These are phyloP conservation scores for Flaveria floridana DNA, from an alignment of 140 eudicot species.

Conservation along the genomic window DNA sequence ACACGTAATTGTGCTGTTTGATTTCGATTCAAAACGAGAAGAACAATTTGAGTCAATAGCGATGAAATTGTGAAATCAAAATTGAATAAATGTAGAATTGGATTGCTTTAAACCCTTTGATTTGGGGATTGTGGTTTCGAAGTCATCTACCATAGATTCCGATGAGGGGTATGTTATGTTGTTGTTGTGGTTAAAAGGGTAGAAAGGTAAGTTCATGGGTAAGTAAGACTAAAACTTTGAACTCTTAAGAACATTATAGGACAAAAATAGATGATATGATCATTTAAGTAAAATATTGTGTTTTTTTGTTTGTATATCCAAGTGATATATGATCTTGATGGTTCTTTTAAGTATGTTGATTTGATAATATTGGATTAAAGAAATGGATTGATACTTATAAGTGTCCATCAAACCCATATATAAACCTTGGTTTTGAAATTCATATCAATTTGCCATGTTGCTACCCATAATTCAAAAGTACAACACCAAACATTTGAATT, in stretches of 20 bases:
- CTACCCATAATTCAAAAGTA: neutral
- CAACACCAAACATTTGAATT: neutral
- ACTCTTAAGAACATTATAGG: neutral
- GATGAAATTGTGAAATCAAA: neutral
- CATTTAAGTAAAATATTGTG: neutral
- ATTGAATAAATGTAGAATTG: slow-evolving; percentile 22
- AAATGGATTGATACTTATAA: neutral
- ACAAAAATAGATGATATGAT: neutral
- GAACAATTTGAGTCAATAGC: neutral
- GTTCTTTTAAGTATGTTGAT: neutral
- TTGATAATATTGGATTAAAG: neutral
- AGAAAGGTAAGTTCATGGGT: slow-evolving; percentile 3
- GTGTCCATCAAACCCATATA: neutral
- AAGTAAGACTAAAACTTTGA: neutral
- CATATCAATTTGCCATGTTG: neutral
- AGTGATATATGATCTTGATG: neutral
- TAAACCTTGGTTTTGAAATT: neutral
- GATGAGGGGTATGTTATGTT: slow-evolving; percentile 19
- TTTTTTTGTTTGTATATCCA: neutral
- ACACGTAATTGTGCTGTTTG: slow-evolving; percentile 30
- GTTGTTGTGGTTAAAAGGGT: slow-evolving; percentile 32
- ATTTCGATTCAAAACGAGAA: slow-evolving; percentile 15
- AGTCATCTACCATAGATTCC: slow-evolving; percentile 38
- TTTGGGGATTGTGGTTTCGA: slow-evolving; percentile 38
- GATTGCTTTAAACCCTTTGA: neutral